Evolutionary conservation across 139 green algal genomes (phyloP), one percentile per base, ranked within the genome.

Genomic region (Chlamydomonas sphaeroides): DNA sequence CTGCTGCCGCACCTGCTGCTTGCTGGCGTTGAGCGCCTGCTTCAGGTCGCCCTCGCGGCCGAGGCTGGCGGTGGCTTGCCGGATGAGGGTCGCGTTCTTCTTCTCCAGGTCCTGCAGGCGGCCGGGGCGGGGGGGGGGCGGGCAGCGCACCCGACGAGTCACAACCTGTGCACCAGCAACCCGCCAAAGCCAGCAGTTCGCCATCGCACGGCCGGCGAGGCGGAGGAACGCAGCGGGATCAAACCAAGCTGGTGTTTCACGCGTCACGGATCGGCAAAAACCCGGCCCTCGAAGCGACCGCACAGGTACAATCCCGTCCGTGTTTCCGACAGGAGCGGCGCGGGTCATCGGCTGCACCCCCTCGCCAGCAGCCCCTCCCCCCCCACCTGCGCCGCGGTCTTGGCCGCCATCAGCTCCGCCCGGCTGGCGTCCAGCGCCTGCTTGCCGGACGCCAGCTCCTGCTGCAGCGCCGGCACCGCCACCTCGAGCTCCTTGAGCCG

Each of bases 31-130:
- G 62, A 83, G 76, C 76, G 71, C 38, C 76, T 83, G 76, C 76
- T 83, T 73, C 6, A 83, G 76, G 61, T 73, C 61, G 20, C 76
- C 63, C 61, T 83, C 76, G 35, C 76, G 57, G 42, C 76, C 73
- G 26, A 83, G 76, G 53, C 36, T 62, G 42, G 76, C 76, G 41
- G 76, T 83, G 62, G 76, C 76, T 45, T 74, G 62, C 5, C n/a
- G 30, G 62, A 83, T 83, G 18, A 83, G 62, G 42, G 76, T 35
- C n/a, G 45, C 26, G 76, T 83, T 83, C 76, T 83, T 83, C 4
- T 30, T 5, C 76, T 83, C 76, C 62, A 83, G 61, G 20, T 83
- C 76, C 62, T 59, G 39, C 14, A 28, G 30, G 59, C 15, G 6
- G 30, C 26, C 7, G 30, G 59, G 28, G 28, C 6, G 5, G 53